Evolutionary conservation across 1,139 yeast species (phyloP), one percentile per base, ranked within the genome.

Genomic region (Suhomyces panamericanus): DNA sequence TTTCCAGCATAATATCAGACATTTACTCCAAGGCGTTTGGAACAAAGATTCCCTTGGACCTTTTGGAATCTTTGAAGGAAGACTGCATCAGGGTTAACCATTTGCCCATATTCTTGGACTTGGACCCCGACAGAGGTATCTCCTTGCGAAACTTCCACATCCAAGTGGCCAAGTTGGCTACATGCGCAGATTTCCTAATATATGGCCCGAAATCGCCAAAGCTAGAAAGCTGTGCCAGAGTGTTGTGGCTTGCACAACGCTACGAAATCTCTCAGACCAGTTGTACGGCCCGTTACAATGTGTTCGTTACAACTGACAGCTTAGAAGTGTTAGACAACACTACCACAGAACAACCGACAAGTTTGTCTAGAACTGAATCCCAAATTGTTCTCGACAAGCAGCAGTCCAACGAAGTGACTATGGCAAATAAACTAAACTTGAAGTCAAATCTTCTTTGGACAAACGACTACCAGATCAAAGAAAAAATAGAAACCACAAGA

Each of bases 101-200:
- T 34, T 55, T 81, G 38, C 88, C 88, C 0, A 58, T 68, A 2
- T 83, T 85, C 52, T 64, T 74, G 41, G 73, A 80, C 47, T 58
- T 81, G 53, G 87, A 83, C 53, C 91, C 95, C 1, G 78, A 73
- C 42, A 65, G 73, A 28, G 95, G 93, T 12, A 81, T 85, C 3
- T 81, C 87, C 7, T 69, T 86, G 40, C 73, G 96, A 49, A 87
- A 87, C 59, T 88, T 86, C 61, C 86, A 84, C 54, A 82, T 83
- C 47, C 96, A 87, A 63, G 87, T 81, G 8, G 76, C 87, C 17
- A 87, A 86, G 57, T 68, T 81, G 58, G 84, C 89, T 8, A 70
- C 77, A 14, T 71, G 86, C 28, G 78, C 91, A 0, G 95, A 87
- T 58, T 77, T 87, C 46, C 67, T 85, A 22, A 79, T 87, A 12